A percentile compares a stretch with the other conserved stretches of the same genome.
Conservation (phyloP, 805 yeast genomes). For the Lachancea sp. region DNA sequence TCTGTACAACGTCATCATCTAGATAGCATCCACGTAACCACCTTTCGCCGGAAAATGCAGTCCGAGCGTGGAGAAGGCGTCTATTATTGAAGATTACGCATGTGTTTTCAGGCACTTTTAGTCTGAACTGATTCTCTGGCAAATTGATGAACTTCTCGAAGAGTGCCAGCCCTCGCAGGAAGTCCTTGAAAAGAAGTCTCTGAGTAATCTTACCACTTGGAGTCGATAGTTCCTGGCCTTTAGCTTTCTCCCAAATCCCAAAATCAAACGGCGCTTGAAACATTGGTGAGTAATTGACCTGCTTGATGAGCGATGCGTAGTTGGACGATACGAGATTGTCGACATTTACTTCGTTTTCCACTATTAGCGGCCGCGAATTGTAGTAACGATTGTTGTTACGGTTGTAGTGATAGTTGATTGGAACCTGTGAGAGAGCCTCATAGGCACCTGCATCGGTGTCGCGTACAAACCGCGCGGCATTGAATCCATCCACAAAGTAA, state of each 20-base stretch:
- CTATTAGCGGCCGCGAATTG: constrained; percentile 56
- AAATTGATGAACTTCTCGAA: constrained; percentile 55
- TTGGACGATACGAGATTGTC: constrained; percentile 28
- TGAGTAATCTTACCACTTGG: constrained; percentile 37
- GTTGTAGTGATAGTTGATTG: constrained; percentile 62
- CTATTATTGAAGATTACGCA: constrained; percentile 69
- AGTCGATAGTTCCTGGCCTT: constrained; percentile 19
- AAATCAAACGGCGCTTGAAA: constrained; percentile 73
- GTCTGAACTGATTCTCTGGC: constrained; percentile 47
- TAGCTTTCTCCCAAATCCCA: constrained; percentile 39
- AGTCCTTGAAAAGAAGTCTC: constrained; percentile 44
- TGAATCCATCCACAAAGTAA: constrained; percentile 61
- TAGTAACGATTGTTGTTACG: constrained; percentile 57
- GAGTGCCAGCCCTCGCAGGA: constrained; percentile 48
- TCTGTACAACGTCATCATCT: constrained; percentile 63
- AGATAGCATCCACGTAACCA: constrained; percentile 75
- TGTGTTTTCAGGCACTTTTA: constrained; percentile 50
- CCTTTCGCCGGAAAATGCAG: constrained; percentile 44
- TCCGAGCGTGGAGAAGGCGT: constrained; percentile 62
- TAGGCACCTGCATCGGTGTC: constrained; percentile 56
- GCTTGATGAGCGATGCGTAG: constrained; percentile 38
- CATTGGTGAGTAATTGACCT: constrained; percentile 72
- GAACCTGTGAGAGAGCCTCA: constrained; percentile 52
- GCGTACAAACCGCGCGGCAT: constrained; percentile 53
- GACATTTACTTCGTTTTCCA: constrained; percentile 42